Conservation (phyloP, 2,329 filamentous ascomycete species). For the Coleophoma crateriformis region DNA sequence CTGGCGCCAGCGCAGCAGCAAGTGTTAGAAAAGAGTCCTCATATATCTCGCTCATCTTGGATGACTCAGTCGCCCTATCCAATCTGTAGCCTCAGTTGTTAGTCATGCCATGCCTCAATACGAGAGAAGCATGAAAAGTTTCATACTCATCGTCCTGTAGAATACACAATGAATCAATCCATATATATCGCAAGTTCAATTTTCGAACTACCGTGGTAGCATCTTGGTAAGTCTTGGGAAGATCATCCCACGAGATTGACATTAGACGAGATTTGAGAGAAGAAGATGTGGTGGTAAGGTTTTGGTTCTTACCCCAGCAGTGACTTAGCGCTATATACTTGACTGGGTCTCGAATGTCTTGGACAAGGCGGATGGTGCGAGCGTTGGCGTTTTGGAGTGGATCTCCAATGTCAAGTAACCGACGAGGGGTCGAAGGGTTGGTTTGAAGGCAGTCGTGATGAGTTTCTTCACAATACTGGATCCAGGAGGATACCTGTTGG, state of each 20-base stretch:
- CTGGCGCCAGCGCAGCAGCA: neutral
- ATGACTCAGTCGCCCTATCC: neutral
- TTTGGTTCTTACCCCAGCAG: neutral
- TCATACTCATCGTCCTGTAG: slow-evolving; percentile 1
- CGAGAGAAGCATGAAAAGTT: neutral
- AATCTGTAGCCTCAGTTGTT: no score
- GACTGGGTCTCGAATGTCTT: neutral
- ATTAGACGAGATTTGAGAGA: neutral
- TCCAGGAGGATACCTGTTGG: neutral
- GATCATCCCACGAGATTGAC: neutral
- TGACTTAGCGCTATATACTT: neutral
- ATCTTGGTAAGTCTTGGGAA: neutral
- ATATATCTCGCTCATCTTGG: neutral
- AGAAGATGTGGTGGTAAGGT: neutral
- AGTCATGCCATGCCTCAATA: no score
- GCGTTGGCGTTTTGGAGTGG: neutral
- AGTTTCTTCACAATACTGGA: neutral
- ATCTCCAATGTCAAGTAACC: neutral
- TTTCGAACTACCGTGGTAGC: neutral
- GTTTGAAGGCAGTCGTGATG: neutral
- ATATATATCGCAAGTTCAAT: slow-evolving; percentile 1
- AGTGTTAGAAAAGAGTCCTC: neutral
- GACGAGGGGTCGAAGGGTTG: neutral
- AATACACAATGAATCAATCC: slow-evolving; percentile 4
- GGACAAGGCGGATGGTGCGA: neutral